Conservation (phyloP, 495 filamentous ascomycete genomes). For the Jackrogersella multiformis region DNA sequence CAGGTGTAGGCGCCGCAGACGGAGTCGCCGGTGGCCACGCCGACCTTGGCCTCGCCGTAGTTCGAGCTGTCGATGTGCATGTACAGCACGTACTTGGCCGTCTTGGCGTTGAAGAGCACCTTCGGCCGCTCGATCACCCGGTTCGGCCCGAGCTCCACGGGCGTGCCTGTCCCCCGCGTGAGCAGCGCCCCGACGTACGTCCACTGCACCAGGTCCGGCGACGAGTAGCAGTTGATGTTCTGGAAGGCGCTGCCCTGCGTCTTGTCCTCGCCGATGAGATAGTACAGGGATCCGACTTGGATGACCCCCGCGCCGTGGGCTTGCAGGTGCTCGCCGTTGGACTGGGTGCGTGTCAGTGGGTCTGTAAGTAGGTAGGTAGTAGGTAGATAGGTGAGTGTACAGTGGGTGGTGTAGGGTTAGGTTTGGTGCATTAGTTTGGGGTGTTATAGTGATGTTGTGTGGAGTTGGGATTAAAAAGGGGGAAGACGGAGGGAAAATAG, state of each 20-base stretch:
- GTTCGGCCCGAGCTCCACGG: constrained; percentile 68
- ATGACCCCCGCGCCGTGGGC: constrained; percentile 67
- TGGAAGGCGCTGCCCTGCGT: constrained; percentile 65
- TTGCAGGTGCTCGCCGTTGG: constrained; percentile 67
- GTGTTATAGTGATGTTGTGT: neutral
- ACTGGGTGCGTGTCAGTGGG: constrained; percentile 36
- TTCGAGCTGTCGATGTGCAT: constrained; percentile 71
- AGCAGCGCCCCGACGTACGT: constrained; percentile 65
- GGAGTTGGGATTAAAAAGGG: constrained; percentile 3
- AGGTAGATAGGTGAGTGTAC: too few relatives aligned
- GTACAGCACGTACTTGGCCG: constrained; percentile 65
- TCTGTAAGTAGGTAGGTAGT: too few relatives aligned
- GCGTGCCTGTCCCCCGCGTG: constrained; percentile 49
- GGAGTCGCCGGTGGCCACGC: constrained; percentile 65
- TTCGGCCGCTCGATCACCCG: constrained; percentile 73
- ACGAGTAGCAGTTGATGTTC: constrained; percentile 67
- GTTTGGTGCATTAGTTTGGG: neutral
- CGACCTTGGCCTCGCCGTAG: constrained; percentile 72
- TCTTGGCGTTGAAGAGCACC: constrained; percentile 66
- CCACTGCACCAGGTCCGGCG: constrained; percentile 70
- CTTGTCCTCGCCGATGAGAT: constrained; percentile 75
- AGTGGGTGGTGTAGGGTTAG: neutral
- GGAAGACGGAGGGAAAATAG: constrained; percentile 2
- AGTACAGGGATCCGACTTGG: constrained; percentile 64
- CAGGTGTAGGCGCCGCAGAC: constrained; percentile 68